Evolutionary conservation across 306 rosid species (phyloP).

Genomic region (Abrus pulchellus): DNA sequence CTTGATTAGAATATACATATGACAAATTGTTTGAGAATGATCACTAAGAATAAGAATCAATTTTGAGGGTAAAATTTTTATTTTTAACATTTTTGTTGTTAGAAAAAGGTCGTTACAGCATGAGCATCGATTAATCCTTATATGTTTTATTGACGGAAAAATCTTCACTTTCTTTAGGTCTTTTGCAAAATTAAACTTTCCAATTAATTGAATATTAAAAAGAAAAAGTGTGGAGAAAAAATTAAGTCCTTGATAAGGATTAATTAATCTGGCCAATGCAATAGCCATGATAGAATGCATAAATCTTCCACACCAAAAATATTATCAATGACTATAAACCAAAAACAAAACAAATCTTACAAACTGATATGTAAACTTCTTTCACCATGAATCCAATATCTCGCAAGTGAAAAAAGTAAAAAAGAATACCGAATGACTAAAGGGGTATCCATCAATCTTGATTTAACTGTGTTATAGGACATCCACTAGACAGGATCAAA

Average conservation of each 20-base stretch:
- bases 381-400: slow-evolving; percentile 3
- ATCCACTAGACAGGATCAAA: not conserved
- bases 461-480: not conserved
- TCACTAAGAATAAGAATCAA: too few species aligned
- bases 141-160: not conserved
- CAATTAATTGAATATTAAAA: not conserved
- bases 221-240: not conserved
- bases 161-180: not conserved
- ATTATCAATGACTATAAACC: not conserved
- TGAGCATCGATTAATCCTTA: too few species aligned
- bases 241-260: not conserved
- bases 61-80: too few species aligned
- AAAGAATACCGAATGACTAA: not conserved
- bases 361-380: slow-evolving; percentile 22
- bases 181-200: not conserved
- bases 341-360: not conserved
- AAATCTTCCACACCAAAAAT: slow-evolving; percentile 21
- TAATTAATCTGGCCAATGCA: not conserved
- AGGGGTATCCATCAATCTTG: not conserved
- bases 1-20: too few species aligned
- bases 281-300: not conserved
- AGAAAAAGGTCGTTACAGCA: too few species aligned
- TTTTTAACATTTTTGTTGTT: not conserved
- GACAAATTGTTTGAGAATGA: too few species aligned
- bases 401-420: slow-evolving; percentile 23